These are phyloP conservation scores for Dendrobium huoshanense DNA, from an alignment of 106 monocot species.

Conservation along the genomic window DNA sequence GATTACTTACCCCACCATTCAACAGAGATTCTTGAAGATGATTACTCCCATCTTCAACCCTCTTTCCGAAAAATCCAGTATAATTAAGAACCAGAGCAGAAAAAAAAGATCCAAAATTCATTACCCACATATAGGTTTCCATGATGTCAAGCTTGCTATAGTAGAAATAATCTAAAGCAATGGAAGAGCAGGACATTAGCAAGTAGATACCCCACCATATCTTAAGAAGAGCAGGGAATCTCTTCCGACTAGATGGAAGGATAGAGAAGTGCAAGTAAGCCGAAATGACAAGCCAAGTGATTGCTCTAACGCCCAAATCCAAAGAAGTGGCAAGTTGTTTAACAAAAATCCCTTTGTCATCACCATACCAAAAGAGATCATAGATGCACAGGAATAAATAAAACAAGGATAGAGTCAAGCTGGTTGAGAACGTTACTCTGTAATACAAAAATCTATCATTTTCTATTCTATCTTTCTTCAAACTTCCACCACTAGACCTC, in stretches of 20 bases:
- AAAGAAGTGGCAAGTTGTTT: slow-evolving; percentile 12
- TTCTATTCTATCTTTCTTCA: slow-evolving; percentile 3
- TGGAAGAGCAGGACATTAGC: slow-evolving; percentile 29
- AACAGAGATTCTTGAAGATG: slow-evolving; percentile 53
- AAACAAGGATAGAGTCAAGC: slow-evolving; percentile 24
- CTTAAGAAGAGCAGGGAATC: slow-evolving; percentile 47
- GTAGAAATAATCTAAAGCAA: slow-evolving; percentile 30
- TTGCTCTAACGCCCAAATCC: slow-evolving; percentile 42
- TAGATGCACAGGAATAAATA: slow-evolving; percentile 31
- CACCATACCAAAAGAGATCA: slow-evolving; percentile 19
- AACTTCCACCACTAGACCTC: slow-evolving; percentile 8
- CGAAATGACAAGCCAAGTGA: slow-evolving; percentile 38
- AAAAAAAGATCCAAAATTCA: slow-evolving; percentile 45
- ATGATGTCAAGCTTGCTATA: slow-evolving; percentile 14
- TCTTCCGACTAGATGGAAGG: slow-evolving; percentile 19
- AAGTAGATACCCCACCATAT: slow-evolving; percentile 70
- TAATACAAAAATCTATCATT: slow-evolving; percentile 25
- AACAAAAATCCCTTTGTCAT: slow-evolving; percentile 16
- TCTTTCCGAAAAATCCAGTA: slow-evolving; percentile 36
- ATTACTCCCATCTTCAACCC: slow-evolving; percentile 11
- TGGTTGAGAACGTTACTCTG: slow-evolving; percentile 26
- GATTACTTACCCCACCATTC: slow-evolving; percentile 18
- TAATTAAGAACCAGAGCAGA: slow-evolving; percentile 25
- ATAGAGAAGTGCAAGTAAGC: slow-evolving; percentile 32
- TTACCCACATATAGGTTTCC: slow-evolving; percentile 30